Conservation (phyloP, 192 early-diverging fungal genomes). For the Gryganskiella cystojenkinii region DNA sequence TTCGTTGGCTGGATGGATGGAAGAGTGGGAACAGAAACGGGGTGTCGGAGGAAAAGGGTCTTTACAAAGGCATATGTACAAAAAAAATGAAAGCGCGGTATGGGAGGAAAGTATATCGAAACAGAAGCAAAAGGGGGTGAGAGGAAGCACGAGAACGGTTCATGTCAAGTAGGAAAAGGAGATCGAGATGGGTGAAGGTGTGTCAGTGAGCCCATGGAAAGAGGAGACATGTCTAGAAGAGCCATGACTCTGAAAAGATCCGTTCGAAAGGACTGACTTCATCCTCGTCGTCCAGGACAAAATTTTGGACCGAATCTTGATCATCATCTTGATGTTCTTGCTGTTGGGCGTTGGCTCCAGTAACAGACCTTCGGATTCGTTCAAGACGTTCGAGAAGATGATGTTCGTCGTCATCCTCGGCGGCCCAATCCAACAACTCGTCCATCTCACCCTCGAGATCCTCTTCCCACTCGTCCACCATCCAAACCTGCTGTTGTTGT, state of each 20-base stretch:
- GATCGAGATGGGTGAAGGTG: too few relatives aligned
- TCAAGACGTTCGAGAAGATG: not conserved
- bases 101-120: too few relatives aligned
- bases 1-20: too few relatives aligned
- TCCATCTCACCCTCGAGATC: conserved; percentile 51
- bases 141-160: too few relatives aligned
- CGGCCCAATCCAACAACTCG: conserved; percentile 41
- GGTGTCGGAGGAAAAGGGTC: too few relatives aligned
- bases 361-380: not conserved
- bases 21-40: too few relatives aligned
- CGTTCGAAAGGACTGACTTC: conserved; percentile 36
- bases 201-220: too few relatives aligned
- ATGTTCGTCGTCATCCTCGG: conserved; percentile 25
- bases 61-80: too few relatives aligned
- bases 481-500: conserved; percentile 27
- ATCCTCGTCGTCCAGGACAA: conserved; percentile 19
- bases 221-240: conserved; percentile 16
- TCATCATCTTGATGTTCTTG: conserved; percentile 23
- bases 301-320: conserved; percentile 13
- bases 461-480: conserved; percentile 54
- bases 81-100: too few relatives aligned
- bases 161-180: too few relatives aligned
- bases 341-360: not conserved
- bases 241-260: conserved; percentile 47
- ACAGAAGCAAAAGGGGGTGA: too few relatives aligned